These are phyloP conservation scores for Cladorrhinum samala DNA, from an alignment of 495 filamentous ascomycete species.

Conservation along the genomic window DNA sequence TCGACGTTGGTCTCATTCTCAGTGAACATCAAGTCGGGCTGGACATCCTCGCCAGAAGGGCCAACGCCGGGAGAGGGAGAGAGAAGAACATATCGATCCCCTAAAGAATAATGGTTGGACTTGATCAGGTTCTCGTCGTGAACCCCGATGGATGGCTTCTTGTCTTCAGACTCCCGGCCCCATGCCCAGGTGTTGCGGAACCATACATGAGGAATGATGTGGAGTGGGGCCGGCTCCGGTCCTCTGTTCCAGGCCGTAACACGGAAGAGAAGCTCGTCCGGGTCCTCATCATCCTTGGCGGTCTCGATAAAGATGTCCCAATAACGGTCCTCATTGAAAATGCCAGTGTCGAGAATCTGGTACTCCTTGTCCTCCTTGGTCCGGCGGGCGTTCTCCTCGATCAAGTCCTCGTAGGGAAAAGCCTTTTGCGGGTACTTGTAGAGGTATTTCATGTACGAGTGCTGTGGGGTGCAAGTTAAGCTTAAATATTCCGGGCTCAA, in stretches of 20 bases:
- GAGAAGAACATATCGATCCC: conserved; percentile 75
- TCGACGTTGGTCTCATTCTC: conserved; percentile 91
- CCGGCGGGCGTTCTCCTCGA: conserved; percentile 75
- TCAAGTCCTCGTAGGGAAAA: conserved; percentile 85
- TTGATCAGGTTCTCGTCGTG: conserved; percentile 59
- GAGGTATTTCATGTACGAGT: conserved; percentile 98
- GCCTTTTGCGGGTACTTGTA: conserved; percentile 93
- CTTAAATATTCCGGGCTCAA: background rate
- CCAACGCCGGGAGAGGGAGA: conserved; percentile 86
- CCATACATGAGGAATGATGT: conserved; percentile 94
- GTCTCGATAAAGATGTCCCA: conserved; percentile 98
- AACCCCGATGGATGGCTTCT: conserved; percentile 68
- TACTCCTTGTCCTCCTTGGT: conserved; percentile 74
- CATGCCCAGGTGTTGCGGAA: conserved; percentile 96
- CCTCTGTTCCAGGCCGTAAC: conserved; percentile 95
- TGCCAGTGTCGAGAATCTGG: conserved; percentile 84
- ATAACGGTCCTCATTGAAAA: conserved; percentile 86
- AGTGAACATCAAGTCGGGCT: conserved; percentile 80
- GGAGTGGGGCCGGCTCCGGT: conserved; percentile 79
- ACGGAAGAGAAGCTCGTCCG: conserved; percentile 87
- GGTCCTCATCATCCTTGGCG: conserved; percentile 83
- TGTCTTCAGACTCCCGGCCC: conserved; percentile 64
- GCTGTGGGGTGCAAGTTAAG: conserved; percentile 43
- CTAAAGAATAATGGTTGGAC: conserved; percentile 68
- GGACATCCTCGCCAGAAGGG: conserved; percentile 68